Evolutionary conservation across 495 filamentous ascomycete species (phyloP).

Genomic region (Penicillium lividum): DNA sequence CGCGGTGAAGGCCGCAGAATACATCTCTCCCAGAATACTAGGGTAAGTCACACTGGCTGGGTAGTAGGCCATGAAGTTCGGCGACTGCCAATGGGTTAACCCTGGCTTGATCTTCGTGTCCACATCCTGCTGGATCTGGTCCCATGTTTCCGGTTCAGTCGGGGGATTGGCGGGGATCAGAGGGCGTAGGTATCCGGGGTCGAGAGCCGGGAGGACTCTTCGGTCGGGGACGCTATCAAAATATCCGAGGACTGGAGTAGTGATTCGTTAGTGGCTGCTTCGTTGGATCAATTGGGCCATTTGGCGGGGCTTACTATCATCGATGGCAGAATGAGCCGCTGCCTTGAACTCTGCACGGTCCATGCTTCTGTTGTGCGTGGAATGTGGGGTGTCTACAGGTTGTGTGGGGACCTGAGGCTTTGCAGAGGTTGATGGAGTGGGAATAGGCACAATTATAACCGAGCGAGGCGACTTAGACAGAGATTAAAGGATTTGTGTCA

Average conservation of each 20-base stretch:
- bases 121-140: constrained; percentile 79
- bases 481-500: background rate
- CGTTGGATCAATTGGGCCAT: background rate
- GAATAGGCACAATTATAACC: background rate
- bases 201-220: constrained; percentile 72
- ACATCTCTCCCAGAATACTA: constrained; percentile 90
- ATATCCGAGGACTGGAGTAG: constrained; percentile 70
- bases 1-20: constrained; percentile 81
- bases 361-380: constrained; percentile 51
- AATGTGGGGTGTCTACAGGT: background rate
- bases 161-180: constrained; percentile 77
- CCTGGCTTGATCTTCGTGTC: constrained; percentile 89
- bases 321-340: constrained; percentile 78
- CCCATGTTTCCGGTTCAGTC: constrained; percentile 72
- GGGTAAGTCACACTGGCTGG: constrained; percentile 82
- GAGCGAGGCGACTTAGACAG: background rate
- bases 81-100: constrained; percentile 93
- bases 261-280: background rate
- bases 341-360: constrained; percentile 78
- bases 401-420: background rate
- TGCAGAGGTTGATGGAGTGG: background rate
- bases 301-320: constrained; percentile 68
- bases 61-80: constrained; percentile 97
- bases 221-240: constrained; percentile 72
- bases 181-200: constrained; percentile 83